phyloP scores from a whole-genome alignment of 805 yeast species.

The Yarrowia bubula region DNA sequence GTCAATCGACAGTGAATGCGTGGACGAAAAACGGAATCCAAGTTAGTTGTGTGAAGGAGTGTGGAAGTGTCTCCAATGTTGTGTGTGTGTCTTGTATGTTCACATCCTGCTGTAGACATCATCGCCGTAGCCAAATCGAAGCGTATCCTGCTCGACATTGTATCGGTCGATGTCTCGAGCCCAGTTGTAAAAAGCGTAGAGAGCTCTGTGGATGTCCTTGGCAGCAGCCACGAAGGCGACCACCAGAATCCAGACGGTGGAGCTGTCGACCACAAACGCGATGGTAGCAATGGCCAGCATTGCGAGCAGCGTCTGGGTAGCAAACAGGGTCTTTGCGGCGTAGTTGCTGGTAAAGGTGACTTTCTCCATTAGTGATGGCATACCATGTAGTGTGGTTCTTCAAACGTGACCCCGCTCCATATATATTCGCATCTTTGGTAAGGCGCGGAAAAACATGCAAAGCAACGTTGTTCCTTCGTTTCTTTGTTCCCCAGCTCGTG shows the following conservation, averaged over 20 bases:
- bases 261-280: constrained; percentile 21
- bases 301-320: constrained; percentile 17
- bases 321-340: constrained; percentile 24
- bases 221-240: constrained; percentile 23
- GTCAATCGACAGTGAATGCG: not conserved
- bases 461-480: not conserved
- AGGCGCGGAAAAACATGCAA: constrained; percentile 8
- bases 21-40: constrained; percentile 2
- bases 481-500: constrained; percentile 23
- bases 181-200: constrained; percentile 26
- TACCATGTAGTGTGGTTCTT: not conserved
- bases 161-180: constrained; percentile 15
- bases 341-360: constrained; percentile 26
- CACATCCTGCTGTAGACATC: constrained; percentile 1
- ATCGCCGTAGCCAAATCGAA: constrained; percentile 17
- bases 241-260: constrained; percentile 12
- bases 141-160: constrained; percentile 22
- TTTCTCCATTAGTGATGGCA: constrained; percentile 25
- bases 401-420: constrained; percentile 6
- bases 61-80: not conserved
- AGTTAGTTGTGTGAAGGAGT: not conserved
- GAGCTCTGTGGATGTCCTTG: constrained; percentile 22
- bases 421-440: not conserved
- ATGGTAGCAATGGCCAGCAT: constrained; percentile 24
- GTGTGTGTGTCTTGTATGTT: not conserved